Conservation (phyloP, 2,329 filamentous ascomycete genomes). For the Immersiporthe knoxdaviesiana region DNA sequence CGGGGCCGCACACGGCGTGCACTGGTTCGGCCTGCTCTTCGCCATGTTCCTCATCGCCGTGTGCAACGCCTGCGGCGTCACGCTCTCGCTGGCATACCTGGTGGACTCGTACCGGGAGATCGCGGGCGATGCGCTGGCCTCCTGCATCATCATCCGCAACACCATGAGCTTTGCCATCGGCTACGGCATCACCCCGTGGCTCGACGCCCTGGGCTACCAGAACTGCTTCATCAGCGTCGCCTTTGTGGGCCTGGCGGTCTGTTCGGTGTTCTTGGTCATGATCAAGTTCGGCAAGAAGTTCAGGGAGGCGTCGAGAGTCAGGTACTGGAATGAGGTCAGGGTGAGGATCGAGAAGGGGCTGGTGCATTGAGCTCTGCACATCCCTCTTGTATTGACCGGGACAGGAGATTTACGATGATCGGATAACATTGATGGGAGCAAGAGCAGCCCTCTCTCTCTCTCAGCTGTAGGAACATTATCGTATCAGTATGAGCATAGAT, state of each 20-base stretch:
- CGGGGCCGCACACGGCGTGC: slow-evolving; percentile 51
- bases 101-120: slow-evolving; percentile 54
- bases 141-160: slow-evolving; percentile 46
- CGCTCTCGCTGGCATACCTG: slow-evolving; percentile 48
- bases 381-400: not conserved
- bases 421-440: not conserved
- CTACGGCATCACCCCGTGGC: slow-evolving; percentile 30
- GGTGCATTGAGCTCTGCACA: slow-evolving; percentile 32
- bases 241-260: slow-evolving; percentile 38
- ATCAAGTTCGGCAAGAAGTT: slow-evolving; percentile 38
- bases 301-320: slow-evolving; percentile 35
- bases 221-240: slow-evolving; percentile 35
- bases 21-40: slow-evolving; percentile 49
- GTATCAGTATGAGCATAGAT: not conserved
- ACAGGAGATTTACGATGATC: not conserved
- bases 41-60: slow-evolving; percentile 51
- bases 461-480: not conserved
- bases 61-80: slow-evolving; percentile 48
- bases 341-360: slow-evolving; percentile 37
- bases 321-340: slow-evolving; percentile 38
- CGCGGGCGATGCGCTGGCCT: slow-evolving; percentile 52
- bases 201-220: slow-evolving; percentile 27
- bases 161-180: slow-evolving; percentile 31
- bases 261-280: slow-evolving; percentile 38
- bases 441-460: not conserved